Base-by-base conservation (phyloP, 768 basidiomycete species). In the Imleria badia region DNA sequence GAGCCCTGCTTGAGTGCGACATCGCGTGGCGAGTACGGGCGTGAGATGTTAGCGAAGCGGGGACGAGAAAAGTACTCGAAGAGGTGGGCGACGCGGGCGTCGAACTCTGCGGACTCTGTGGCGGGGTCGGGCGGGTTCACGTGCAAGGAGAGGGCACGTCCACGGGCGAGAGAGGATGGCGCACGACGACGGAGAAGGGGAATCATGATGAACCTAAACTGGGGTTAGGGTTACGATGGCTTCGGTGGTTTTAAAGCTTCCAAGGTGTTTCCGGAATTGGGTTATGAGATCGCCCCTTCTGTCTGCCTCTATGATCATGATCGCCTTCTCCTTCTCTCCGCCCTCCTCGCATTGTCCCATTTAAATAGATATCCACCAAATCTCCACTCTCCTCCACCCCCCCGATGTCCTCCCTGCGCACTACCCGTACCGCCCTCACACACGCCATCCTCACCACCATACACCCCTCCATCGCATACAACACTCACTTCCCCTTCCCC, bases 1-100 rank as follows among this genome's bases (percentile, higher is more conserved):
- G 87, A 87, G 31, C 95, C 95, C 64, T 96, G 93, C 73, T 97
- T 95, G 20, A 88, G 83, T 6, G 85, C 94, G 58, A 98, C 89
- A 40, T 84, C 80, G 29, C 81, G 80, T 5, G 94, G 80, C 6
- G 87, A 75, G 72, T 98, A 98, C 0, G 94, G 86, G 13, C 95
- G 81, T 64, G 84, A 85, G 51, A 91, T 81, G 54, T 73, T 73
- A 23, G 77, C 73, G 67, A 93, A 97, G 17, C 94, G 84, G 17
- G 92, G 83, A 20, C 78, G 80, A 29, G 77, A 66, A 69, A 94
- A 94, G 81, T 91, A 98, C 3, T 78, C 73, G 17, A 82, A 72
- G 74, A 92, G 79, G 41, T 81, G 81, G 14, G 76, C 71, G n/a
- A 83, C 79, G 14, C 90, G 83, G 20, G 76, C 76, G 17, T 82